A percentile compares a stretch with the other conserved stretches of the same genome.
These are phyloP conservation scores for Neurospora hispaniola DNA, from an alignment of 495 filamentous ascomycete species.

Conservation along the genomic window DNA sequence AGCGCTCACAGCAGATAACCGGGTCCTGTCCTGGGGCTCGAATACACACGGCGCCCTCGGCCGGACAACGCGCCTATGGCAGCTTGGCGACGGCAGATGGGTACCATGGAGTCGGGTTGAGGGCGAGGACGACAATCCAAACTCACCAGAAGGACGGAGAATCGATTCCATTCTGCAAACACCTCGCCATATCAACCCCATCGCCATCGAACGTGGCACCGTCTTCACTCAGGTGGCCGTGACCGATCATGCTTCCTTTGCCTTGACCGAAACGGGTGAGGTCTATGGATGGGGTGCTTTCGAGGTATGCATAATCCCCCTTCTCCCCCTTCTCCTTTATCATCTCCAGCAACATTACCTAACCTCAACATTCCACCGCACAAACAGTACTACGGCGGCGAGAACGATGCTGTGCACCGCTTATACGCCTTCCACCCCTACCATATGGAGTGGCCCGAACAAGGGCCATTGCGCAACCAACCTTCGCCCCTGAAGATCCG, in stretches of 20 bases:
- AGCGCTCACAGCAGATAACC: slow-evolving; percentile 54
- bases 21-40: slow-evolving; percentile 61
- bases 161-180: slow-evolving; percentile 51
- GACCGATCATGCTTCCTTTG: slow-evolving; percentile 52
- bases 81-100: background rate
- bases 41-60: slow-evolving; percentile 61
- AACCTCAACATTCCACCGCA: background rate
- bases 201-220: slow-evolving; percentile 41
- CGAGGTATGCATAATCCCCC: slow-evolving; percentile 21
- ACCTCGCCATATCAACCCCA: slow-evolving; percentile 38
- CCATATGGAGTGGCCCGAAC: background rate
- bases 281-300: slow-evolving; percentile 71
- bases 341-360: background rate
- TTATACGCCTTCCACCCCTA: background rate
- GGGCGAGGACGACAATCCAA: slow-evolving; percentile 4
- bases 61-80: slow-evolving; percentile 34
- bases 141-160: slow-evolving; percentile 39
- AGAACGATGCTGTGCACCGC: background rate
- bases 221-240: slow-evolving; percentile 49
- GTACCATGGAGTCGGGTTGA: background rate
- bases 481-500: slow-evolving; percentile 1
- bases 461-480: background rate
- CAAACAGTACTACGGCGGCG: slow-evolving; percentile 1
- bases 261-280: slow-evolving; percentile 49
- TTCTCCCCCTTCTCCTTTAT: background rate